Evolutionary conservation across 495 filamentous ascomycete genomes (phyloP), one percentile per base, ranked within the genome.

Genomic region (Hyaloscypha bicolor): DNA sequence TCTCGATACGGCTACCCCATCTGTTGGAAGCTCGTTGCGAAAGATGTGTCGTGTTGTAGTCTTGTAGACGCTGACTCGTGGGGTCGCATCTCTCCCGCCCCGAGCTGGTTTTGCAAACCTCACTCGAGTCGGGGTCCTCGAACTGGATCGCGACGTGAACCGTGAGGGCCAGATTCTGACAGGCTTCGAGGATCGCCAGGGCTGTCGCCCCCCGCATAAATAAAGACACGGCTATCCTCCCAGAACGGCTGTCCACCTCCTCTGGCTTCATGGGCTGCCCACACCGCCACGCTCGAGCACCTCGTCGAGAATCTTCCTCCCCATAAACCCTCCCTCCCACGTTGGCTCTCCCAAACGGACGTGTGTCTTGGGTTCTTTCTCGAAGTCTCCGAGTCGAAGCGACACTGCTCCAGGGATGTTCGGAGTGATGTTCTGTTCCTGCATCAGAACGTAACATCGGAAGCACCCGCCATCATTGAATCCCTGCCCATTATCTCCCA

Each of bases 101-200:
- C 53, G 21, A 1, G 22, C 21, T n/a, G 1, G 53, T 31, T 32
- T 56, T 29, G 22, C 53, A 29, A 8, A n/a, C 21, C 19, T 25
- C 53, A 29, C 53, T 56, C 8, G 16, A 11, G 6, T 30, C 21
- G 53, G 30, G 21, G n/a, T n/a, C 30, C 53, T 56, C 53, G 53
- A 56, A 29, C 53, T 29, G 9, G 53, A 31, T 16, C 53, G 53
- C 53, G 30, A 56, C 30, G 53, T 56, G 53, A 30, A 56, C 53
- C 53, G 53, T 56, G 53, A 56, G 53, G 25, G 53, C 9, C 9
- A 53, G 22, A n/a, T 9, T 12, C 9, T 29, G 53, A 25, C 19
- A 11, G 42, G 42, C 9, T 48, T 48, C 42, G 53, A 56, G 30
- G 53, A 56, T 56, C 53, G 30, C 42, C 42, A 48, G 42, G 0